Conservation (phyloP, 2,329 filamentous ascomycete species). For the Sordariomycetes sp. region DNA sequence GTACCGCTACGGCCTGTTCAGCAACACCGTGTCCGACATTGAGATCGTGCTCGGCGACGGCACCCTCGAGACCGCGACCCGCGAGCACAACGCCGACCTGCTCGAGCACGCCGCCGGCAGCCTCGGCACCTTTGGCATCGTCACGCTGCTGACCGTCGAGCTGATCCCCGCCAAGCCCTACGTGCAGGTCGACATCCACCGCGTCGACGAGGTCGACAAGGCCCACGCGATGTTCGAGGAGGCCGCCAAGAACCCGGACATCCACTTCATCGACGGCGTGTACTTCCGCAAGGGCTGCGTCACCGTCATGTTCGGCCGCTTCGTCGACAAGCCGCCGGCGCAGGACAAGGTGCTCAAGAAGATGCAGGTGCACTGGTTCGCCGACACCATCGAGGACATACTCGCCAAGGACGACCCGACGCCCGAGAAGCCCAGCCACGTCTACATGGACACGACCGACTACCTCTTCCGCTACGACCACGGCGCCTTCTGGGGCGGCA, state of each 20-base stretch:
- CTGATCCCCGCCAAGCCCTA: constrained; percentile 40
- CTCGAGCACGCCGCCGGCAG: constrained; percentile 56
- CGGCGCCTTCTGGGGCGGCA: constrained; percentile 58
- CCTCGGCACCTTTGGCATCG: constrained; percentile 55
- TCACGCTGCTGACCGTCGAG: constrained; percentile 51
- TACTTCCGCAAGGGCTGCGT: constrained; percentile 34
- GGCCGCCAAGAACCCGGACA: constrained; percentile 6
- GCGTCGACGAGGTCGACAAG: constrained; percentile 12
- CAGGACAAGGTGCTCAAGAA: constrained; percentile 29
- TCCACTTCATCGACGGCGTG: constrained; percentile 32
- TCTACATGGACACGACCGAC: constrained; percentile 50
- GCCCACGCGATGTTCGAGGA: constrained; percentile 22
- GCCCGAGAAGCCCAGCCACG: constrained; percentile 9
- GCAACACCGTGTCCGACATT: constrained; percentile 48
- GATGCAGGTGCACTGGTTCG: constrained; percentile 20
- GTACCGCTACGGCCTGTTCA: constrained; percentile 57
- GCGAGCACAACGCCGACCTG: constrained; percentile 43
- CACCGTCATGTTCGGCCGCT: constrained; percentile 37
- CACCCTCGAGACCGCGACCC: constrained; percentile 41
- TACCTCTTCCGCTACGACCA: constrained; percentile 65
- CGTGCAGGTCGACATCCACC: constrained; percentile 48
- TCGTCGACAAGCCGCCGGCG: constrained; percentile 28
- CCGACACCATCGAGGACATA: constrained; percentile 13
- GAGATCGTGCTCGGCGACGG: constrained; percentile 58
- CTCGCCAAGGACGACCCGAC: constrained; percentile 5